These are phyloP conservation scores for Pseudogymnoascus sp. DNA, from an alignment of 2,329 filamentous ascomycete genomes.

Conservation along the genomic window DNA sequence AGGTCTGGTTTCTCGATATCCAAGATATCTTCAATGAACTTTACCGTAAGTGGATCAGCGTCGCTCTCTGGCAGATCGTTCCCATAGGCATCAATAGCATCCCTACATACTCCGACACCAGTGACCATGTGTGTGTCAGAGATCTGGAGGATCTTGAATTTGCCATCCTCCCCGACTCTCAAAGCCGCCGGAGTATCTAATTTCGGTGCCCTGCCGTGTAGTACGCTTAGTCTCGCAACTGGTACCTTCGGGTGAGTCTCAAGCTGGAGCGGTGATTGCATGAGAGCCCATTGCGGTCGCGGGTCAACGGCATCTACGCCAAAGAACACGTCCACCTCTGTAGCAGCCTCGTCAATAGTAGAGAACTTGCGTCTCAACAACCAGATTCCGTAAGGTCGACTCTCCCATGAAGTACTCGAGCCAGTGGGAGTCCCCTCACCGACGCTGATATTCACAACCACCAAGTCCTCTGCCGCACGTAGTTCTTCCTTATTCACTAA, in stretches of 20 bases:
- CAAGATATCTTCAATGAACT: constrained; percentile 75
- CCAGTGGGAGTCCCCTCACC: constrained; percentile 39
- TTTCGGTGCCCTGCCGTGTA: constrained; percentile 13
- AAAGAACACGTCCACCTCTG: constrained; percentile 60
- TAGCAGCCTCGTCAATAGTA: constrained; percentile 45
- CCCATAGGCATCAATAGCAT: constrained; percentile 52
- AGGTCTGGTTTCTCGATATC: constrained; percentile 89
- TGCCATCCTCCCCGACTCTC: background rate
- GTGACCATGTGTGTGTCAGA: constrained; percentile 64
- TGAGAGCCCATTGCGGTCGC: constrained; percentile 62
- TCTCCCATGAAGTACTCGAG: constrained; percentile 54
- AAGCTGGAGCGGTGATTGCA: constrained; percentile 31
- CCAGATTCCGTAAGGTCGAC: constrained; percentile 57
- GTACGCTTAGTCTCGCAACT: constrained; percentile 32
- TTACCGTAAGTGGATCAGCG: constrained; percentile 79
- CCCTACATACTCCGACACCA: constrained; percentile 73
- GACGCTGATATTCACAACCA: background rate
- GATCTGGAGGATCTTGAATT: background rate
- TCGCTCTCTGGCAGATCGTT: constrained; percentile 61
- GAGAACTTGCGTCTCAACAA: constrained; percentile 37
- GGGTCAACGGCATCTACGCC: constrained; percentile 74
- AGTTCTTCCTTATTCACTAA: background rate
- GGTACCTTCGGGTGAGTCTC: constrained; percentile 27
- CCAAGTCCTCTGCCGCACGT: background rate
- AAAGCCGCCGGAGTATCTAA: background rate